Evolutionary conservation across 345 rosid genomes (phyloP).

Genomic region (Populus alba): DNA sequence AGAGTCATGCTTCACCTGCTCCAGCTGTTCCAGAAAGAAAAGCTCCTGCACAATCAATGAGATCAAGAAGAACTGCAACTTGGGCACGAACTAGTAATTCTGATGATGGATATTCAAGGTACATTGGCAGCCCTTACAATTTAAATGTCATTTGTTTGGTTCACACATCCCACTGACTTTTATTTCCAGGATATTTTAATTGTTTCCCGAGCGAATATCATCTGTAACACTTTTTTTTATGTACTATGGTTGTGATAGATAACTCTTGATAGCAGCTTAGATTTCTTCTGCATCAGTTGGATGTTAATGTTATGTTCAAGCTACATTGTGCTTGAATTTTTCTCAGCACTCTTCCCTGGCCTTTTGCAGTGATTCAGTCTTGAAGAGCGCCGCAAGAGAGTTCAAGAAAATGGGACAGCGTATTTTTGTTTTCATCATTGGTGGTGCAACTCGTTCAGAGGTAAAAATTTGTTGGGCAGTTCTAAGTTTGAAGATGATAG

Average conservation of each 20-base stretch:
- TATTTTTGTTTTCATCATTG: conserved; percentile 77
- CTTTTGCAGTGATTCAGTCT: conserved; percentile 58
- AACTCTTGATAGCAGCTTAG: background rate
- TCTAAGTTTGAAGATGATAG: background rate
- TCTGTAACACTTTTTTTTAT: background rate
- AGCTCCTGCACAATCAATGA: conserved; percentile 72
- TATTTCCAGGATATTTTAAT: background rate
- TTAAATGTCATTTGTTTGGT: background rate
- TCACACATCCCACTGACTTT: background rate
- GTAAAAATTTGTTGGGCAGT: conserved; percentile 28
- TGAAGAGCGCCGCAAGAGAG: conserved; percentile 52
- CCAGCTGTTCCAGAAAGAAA: conserved; percentile 50
- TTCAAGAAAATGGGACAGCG: conserved; percentile 80
- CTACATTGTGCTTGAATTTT: conserved; percentile 11
- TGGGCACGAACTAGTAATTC: conserved; percentile 73
- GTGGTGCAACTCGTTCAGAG: conserved; percentile 98
- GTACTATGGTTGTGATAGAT: background rate
- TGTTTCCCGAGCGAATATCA: background rate
- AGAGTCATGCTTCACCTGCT: conserved; percentile 21
- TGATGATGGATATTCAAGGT: conserved; percentile 88
- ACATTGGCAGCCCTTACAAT: background rate
- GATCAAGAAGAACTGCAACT: conserved; percentile 80
- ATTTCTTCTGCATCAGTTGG: background rate
- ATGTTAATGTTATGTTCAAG: background rate
- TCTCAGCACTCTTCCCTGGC: conserved; percentile 12